Conservation (phyloP, 306 rosid genomes). For the Citrullus mucosospermus region DNA sequence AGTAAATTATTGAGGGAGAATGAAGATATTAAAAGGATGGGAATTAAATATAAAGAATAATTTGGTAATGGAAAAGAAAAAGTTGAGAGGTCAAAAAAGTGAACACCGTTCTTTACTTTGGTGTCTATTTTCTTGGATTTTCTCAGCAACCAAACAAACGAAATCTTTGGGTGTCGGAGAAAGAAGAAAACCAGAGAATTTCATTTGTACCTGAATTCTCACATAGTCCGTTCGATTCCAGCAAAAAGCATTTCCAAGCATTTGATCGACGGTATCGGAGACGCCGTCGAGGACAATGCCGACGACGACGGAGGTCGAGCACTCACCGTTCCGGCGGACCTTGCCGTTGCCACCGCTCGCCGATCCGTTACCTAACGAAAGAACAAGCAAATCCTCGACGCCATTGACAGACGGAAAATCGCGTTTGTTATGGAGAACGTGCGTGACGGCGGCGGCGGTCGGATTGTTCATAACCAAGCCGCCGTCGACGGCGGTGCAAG, state of each 20-base stretch:
- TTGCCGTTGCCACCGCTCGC: constrained; percentile 14
- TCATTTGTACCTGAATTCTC: constrained; percentile 63
- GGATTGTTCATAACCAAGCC: constrained; percentile 97
- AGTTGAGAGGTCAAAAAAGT: background rate
- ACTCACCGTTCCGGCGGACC: constrained; percentile 24
- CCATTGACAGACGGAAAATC: constrained; percentile 73
- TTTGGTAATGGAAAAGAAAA: background rate
- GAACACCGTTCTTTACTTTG: background rate
- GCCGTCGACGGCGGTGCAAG: constrained; percentile 81
- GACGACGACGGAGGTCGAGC: constrained; percentile 53
- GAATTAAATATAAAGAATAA: background rate
- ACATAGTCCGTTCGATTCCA: constrained; percentile 83
- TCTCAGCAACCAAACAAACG: constrained; percentile 26
- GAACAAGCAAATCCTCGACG: constrained; percentile 71
- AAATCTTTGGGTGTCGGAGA: constrained; percentile 2
- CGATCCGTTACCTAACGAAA: constrained; percentile 75
- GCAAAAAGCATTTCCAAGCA: constrained; percentile 89
- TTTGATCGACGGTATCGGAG: constrained; percentile 89
- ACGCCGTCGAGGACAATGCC: constrained; percentile 85
- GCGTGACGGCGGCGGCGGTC: constrained; percentile 86
- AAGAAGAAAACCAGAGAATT: background rate
- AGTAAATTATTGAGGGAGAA: background rate
- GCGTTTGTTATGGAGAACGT: constrained; percentile 87
- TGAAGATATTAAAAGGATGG: background rate
- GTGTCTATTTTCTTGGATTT: constrained; percentile 6